phyloP scores from a whole-genome alignment of 2,329 filamentous ascomycete species.

The Colletotrichum brevisporum region DNA sequence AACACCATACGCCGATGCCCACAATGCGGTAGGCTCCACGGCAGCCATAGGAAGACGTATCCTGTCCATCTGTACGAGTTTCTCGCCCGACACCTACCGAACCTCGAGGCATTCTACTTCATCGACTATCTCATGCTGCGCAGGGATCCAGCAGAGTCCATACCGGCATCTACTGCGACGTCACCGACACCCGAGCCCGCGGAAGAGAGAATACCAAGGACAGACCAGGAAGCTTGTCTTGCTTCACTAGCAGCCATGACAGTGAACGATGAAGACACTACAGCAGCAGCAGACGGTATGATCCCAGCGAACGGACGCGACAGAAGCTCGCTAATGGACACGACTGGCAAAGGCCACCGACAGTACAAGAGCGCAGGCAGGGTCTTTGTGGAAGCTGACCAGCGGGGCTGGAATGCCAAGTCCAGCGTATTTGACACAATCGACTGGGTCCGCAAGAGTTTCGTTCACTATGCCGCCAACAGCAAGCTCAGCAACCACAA shows the following conservation, averaged over 20 bases:
- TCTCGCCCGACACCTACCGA: slow-evolving; percentile 56
- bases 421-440: slow-evolving; percentile 53
- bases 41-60: slow-evolving; percentile 46
- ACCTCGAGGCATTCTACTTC: slow-evolving; percentile 60
- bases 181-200: neutral
- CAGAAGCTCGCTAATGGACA: neutral
- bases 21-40: slow-evolving; percentile 52
- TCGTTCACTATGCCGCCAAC: slow-evolving; percentile 53
- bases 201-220: neutral
- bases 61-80: slow-evolving; percentile 61
- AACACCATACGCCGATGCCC: slow-evolving; percentile 46
- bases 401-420: slow-evolving; percentile 52
- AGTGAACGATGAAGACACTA: no score
- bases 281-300: neutral
- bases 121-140: slow-evolving; percentile 59
- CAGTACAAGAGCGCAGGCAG: slow-evolving; percentile 47
- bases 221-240: neutral
- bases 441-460: slow-evolving; percentile 56
- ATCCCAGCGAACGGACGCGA: neutral
- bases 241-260: no score
- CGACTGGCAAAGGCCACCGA: neutral
- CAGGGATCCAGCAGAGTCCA: slow-evolving; percentile 31
- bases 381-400: slow-evolving; percentile 52
- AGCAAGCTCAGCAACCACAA: slow-evolving; percentile 50
- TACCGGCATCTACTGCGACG: slow-evolving; percentile 20